Percentiles rank a stretch among this genome's conserved stretches.
These are phyloP conservation scores for Xerocomellus chrysenteron DNA, from an alignment of 768 basidiomycete species.

Conservation along the genomic window DNA sequence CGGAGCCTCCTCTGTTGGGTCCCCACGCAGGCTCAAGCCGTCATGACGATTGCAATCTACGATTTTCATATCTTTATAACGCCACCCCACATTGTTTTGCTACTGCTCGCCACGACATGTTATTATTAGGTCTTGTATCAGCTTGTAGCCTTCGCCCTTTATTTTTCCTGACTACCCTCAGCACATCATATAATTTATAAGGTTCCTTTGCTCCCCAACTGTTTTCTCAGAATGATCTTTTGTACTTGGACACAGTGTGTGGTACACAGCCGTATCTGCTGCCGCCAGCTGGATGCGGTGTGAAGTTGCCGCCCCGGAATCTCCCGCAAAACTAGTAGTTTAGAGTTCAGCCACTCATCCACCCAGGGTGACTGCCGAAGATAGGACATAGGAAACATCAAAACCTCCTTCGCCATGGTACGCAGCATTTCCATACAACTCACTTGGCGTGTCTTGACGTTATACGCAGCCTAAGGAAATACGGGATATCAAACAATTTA, in stretches of 20 bases:
- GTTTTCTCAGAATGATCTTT: neutral
- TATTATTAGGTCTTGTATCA: slow-evolving; percentile 22
- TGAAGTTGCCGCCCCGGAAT: slow-evolving; percentile 10
- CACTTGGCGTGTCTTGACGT: neutral
- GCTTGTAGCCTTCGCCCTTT: slow-evolving; percentile 15
- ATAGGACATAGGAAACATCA: slow-evolving; percentile 5
- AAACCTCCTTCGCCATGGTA: slow-evolving; percentile 28
- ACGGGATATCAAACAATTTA: slow-evolving; percentile 97
- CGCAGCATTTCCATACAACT: neutral
- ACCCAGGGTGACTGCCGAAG: neutral
- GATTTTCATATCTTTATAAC: neutral
- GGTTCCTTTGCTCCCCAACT: neutral
- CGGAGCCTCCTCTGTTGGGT: slow-evolving; percentile 27
- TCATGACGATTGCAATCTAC: slow-evolving; percentile 10
- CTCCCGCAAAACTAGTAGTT: slow-evolving; percentile 28
- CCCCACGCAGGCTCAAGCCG: slow-evolving; percentile 29
- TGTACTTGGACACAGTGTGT: no score
- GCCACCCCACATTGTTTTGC: neutral
- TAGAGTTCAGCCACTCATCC: slow-evolving; percentile 35
- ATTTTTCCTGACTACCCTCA: neutral
- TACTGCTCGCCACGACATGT: slow-evolving; percentile 5
- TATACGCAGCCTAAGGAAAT: slow-evolving; percentile 87
- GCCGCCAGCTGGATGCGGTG: neutral
- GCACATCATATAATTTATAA: neutral
- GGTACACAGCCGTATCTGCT: no score